Percentiles rank a stretch among this genome's conserved stretches.
Evolutionary conservation across 1,139 yeast genomes (phyloP).

Genomic region (Wickerhamomyces sp.): DNA sequence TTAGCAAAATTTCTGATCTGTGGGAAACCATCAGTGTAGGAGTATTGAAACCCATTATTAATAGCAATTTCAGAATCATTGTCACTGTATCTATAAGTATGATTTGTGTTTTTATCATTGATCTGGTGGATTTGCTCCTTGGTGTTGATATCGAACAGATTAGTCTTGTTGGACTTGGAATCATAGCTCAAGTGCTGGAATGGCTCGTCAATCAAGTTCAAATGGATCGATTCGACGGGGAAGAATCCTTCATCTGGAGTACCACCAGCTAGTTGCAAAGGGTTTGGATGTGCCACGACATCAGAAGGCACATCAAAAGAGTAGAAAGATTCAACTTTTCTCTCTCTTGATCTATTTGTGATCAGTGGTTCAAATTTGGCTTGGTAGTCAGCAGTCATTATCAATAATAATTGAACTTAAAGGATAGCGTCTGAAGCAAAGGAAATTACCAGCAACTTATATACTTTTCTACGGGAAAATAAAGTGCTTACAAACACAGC

Average conservation of each 20-base stretch:
- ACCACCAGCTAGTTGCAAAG: slow-evolving; percentile 50
- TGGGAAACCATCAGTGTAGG: slow-evolving; percentile 38
- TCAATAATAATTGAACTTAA: too few species aligned
- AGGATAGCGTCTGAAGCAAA: too few species aligned
- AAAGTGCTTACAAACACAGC: too few species aligned
- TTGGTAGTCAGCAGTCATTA: slow-evolving; percentile 14
- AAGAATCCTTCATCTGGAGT: slow-evolving; percentile 57
- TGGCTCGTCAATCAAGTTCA: slow-evolving; percentile 43
- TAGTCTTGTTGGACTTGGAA: slow-evolving; percentile 15
- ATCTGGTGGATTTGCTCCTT: slow-evolving; percentile 17
- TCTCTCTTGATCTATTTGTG: slow-evolving; percentile 17
- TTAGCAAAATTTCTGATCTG: slow-evolving; percentile 40
- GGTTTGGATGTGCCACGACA: slow-evolving; percentile 39
- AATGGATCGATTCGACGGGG: slow-evolving; percentile 49
- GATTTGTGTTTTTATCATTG: slow-evolving; percentile 13
- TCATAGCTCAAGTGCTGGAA: slow-evolving; percentile 22
- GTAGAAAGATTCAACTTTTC: slow-evolving; percentile 17
- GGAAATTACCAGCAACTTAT: too few species aligned
- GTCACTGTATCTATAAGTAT: slow-evolving; percentile 19
- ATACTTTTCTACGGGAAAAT: too few species aligned
- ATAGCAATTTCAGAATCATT: slow-evolving; percentile 33
- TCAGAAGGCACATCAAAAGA: slow-evolving; percentile 34
- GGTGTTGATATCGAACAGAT: slow-evolving; percentile 17
- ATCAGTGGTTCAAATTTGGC: slow-evolving; percentile 11
- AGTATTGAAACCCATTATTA: slow-evolving; percentile 49